phyloP scores from a whole-genome alignment of 129 eudicot species.

The Saussurea involucrata region DNA sequence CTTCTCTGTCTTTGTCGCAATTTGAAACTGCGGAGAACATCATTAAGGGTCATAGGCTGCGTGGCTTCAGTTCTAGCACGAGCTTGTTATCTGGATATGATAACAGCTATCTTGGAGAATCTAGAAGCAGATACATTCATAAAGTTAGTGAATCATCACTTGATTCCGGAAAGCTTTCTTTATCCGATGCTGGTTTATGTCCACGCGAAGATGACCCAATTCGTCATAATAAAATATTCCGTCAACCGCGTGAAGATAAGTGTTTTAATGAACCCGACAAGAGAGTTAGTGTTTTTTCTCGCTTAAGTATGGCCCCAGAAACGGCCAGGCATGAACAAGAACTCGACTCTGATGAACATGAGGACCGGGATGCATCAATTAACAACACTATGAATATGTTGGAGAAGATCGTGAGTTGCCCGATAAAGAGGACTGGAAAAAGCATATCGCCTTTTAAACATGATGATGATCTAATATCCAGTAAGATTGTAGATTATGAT shows the following conservation, averaged over 20 bases:
- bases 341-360: constrained; percentile 2
- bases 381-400: constrained; percentile 46
- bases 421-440: constrained; percentile 25
- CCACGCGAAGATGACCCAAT: constrained; percentile 11
- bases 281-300: constrained; percentile 59
- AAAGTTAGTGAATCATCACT: background rate
- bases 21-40: constrained; percentile 11
- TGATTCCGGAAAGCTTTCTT: background rate
- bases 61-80: constrained; percentile 8
- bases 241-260: constrained; percentile 6
- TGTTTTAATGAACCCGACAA: constrained; percentile 1
- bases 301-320: constrained; percentile 28
- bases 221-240: background rate
- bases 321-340: constrained; percentile 14
- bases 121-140: constrained; percentile 1
- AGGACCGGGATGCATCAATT: constrained; percentile 35
- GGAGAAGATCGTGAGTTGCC: constrained; percentile 24
- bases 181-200: constrained; percentile 15
- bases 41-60: background rate
- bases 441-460: constrained; percentile 7
- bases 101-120: background rate
- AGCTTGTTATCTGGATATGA: constrained; percentile 8
- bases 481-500: constrained; percentile 13
- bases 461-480: background rate
- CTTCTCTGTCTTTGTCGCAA: constrained; percentile 1